Evolutionary conservation across 306 rosid species (phyloP).

Genomic region (Adenanthera pavonina): DNA sequence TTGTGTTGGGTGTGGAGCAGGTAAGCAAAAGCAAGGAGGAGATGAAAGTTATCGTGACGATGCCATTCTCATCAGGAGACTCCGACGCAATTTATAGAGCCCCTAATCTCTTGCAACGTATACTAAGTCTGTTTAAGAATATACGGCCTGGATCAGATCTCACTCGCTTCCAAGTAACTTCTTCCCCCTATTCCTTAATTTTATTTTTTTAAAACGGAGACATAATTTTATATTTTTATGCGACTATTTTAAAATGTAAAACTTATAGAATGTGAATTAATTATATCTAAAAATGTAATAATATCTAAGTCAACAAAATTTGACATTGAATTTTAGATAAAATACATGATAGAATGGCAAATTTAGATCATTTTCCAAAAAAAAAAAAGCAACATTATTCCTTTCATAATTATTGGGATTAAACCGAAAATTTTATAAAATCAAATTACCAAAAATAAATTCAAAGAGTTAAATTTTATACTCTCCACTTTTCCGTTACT

Average conservation of each 20-base stretch:
- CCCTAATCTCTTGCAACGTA: constrained; percentile 69
- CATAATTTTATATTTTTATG: background rate
- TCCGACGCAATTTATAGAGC: constrained; percentile 49
- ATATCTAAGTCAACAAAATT: background rate
- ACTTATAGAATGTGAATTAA: background rate
- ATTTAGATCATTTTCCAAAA: background rate
- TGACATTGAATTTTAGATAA: background rate
- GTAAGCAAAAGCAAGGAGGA: constrained; percentile 42
- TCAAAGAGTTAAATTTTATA: background rate
- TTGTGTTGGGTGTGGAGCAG: constrained; percentile 30
- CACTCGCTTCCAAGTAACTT: constrained; percentile 62
- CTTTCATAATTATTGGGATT: background rate
- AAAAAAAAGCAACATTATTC: background rate
- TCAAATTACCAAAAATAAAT: background rate
- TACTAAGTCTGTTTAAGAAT: constrained; percentile 63
- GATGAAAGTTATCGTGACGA: constrained; percentile 48
- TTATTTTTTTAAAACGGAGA: too few relatives aligned
- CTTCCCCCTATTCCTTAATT: background rate
- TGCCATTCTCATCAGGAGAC: constrained; percentile 62
- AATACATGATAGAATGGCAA: background rate
- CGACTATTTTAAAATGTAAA: background rate
- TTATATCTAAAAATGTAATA: background rate
- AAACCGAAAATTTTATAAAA: background rate
- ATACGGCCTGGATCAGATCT: constrained; percentile 87
- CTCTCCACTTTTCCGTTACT: background rate